phyloP scores from a whole-genome alignment of 2,329 filamentous ascomycete species.

The Curvularia lunata region DNA sequence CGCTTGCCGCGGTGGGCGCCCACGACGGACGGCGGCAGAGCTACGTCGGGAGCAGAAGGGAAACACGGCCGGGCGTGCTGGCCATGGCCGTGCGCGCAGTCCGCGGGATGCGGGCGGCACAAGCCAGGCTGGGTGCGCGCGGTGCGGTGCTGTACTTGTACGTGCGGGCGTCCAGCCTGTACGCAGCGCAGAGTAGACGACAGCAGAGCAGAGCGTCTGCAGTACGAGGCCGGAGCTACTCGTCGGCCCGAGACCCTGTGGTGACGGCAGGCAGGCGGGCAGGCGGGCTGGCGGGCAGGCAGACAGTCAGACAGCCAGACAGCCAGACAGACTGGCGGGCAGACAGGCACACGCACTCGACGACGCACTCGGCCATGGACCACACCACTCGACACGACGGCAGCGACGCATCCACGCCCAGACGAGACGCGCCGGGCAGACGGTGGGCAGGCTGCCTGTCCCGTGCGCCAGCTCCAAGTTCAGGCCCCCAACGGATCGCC shows the following conservation, averaged over 20 bases:
- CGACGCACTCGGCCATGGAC: too few species aligned
- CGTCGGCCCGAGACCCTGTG: background rate
- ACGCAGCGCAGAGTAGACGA: background rate
- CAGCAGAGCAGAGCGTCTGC: too few species aligned
- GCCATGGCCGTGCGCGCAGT: background rate
- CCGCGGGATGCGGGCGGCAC: too few species aligned
- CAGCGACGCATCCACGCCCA: too few species aligned
- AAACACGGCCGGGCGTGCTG: background rate
- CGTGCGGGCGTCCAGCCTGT: background rate
- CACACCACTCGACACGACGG: too few species aligned
- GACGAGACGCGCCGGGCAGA: too few species aligned
- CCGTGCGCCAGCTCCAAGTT: constrained; percentile 3
- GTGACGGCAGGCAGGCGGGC: background rate
- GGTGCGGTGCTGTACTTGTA: too few species aligned
- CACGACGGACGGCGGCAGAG: constrained; percentile 5
- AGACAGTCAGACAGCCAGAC: too few species aligned
- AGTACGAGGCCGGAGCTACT: background rate
- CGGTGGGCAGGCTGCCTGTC: too few species aligned
- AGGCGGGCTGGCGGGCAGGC: background rate
- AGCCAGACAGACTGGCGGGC: too few species aligned
- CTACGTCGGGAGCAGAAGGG: constrained; percentile 1
- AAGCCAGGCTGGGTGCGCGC: too few species aligned
- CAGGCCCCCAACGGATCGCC: constrained; percentile 13
- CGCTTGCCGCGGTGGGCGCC: constrained; percentile 13
- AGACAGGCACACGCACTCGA: too few species aligned